A percentile compares a stretch with the other conserved stretches of the same genome.
Evolutionary conservation across 345 rosid genomes (phyloP).

Genomic region (Eucalyptus camaldulensis): DNA sequence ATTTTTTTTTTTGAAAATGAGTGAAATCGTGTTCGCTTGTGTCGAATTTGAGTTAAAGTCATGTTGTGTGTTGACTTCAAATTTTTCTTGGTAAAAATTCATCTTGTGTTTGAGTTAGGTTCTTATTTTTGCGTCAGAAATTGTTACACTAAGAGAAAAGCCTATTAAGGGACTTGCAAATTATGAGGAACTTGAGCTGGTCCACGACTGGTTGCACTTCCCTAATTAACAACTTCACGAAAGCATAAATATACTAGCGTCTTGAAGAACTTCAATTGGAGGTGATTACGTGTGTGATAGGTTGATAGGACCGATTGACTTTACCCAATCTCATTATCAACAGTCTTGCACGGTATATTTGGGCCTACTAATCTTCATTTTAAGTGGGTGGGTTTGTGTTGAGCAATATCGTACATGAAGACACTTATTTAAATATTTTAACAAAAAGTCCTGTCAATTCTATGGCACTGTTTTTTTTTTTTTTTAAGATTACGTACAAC

Average conservation of each 20-base stretch:
- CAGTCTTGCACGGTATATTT: neutral
- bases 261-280: neutral
- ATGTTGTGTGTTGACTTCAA: neutral
- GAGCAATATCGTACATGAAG: neutral
- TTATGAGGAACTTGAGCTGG: neutral
- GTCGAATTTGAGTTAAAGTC: neutral
- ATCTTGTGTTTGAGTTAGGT: neutral
- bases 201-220: neutral
- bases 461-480: neutral
- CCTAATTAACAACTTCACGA: neutral
- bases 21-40: neutral
- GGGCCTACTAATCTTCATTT: neutral
- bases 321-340: neutral
- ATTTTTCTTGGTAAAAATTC: neutral
- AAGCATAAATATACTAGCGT: neutral
- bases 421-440: neutral
- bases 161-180: neutral
- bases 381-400: too few relatives aligned
- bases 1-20: neutral
- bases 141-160: neutral
- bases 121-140: neutral
- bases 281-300: neutral
- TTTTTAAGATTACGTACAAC: neutral
- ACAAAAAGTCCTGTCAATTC: neutral
- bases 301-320: neutral